Percentiles rank a stretch among this genome's conserved stretches.
Evolutionary conservation across 2,329 filamentous ascomycete genomes (phyloP).

Genomic region (Alternaria sp.): DNA sequence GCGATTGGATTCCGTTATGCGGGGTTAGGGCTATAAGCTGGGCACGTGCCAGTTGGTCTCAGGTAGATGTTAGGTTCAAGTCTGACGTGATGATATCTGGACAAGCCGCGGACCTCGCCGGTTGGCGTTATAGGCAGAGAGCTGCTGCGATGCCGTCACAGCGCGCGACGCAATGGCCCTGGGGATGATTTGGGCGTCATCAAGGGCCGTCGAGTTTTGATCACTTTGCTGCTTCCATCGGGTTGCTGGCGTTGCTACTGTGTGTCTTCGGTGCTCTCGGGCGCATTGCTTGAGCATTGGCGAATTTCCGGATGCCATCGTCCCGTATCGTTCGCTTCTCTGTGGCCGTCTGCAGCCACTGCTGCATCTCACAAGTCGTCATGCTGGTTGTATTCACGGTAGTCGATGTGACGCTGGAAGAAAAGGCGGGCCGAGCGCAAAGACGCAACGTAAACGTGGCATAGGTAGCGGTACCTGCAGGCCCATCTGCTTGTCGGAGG

Average conservation of each 20-base stretch:
- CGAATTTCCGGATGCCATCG: constrained; percentile 36
- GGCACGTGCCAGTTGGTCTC: constrained; percentile 54
- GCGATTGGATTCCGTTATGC: constrained; percentile 57
- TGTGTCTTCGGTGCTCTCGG: not conserved
- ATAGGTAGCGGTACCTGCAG: constrained; percentile 1
- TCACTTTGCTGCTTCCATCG: constrained; percentile 21
- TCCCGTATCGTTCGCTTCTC: constrained; percentile 40
- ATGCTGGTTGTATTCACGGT: constrained; percentile 16
- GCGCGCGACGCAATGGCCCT: constrained; percentile 38
- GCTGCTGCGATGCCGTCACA: constrained; percentile 42
- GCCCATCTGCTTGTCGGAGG: constrained; percentile 9
- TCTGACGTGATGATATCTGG: constrained; percentile 44
- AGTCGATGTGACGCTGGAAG: not conserved
- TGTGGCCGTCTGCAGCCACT: constrained; percentile 40
- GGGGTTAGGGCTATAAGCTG: constrained; percentile 56
- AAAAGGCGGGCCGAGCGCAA: not conserved
- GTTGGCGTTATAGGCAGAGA: constrained; percentile 38
- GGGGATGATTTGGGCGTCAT: constrained; percentile 32
- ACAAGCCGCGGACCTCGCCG: constrained; percentile 35
- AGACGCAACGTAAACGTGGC: not conserved
- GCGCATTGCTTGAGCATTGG: constrained; percentile 17
- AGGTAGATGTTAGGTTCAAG: constrained; percentile 45
- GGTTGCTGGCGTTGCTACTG: constrained; percentile 28
- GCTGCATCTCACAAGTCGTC: constrained; percentile 23
- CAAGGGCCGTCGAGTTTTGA: constrained; percentile 23